phyloP scores from a whole-genome alignment of 805 yeast species.

The Teunomyces aglyptinius region DNA sequence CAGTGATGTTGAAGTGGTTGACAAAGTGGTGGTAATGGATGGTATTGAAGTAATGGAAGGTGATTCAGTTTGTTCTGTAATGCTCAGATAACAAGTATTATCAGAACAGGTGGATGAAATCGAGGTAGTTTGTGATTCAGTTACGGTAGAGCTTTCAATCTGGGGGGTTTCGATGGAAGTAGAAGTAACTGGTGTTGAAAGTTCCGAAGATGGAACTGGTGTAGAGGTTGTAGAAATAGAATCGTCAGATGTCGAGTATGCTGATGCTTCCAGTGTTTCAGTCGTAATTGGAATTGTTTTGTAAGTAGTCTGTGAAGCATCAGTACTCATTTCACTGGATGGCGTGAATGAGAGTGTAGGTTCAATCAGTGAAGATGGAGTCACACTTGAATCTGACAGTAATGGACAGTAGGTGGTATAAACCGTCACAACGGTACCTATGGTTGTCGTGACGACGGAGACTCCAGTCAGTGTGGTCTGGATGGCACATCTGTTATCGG shows the following conservation, averaged over 20 bases:
- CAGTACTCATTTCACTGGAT: background rate
- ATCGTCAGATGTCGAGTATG: no score
- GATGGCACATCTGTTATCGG: constrained; percentile 2
- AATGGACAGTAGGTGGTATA: constrained; percentile 20
- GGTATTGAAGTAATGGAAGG: background rate
- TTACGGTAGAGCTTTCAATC: background rate
- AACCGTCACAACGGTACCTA: constrained; percentile 6
- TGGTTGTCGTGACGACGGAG: constrained; percentile 11
- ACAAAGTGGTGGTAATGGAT: background rate
- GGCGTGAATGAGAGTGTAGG: background rate
- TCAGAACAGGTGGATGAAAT: background rate
- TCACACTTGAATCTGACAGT: constrained; percentile 1
- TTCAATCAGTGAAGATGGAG: background rate
- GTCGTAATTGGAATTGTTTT: background rate
- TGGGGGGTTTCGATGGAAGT: background rate
- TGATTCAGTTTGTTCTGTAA: background rate
- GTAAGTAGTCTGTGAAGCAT: background rate
- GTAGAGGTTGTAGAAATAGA: no score
- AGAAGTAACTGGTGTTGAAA: background rate
- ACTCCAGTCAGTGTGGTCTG: constrained; percentile 6
- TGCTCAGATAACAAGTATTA: background rate
- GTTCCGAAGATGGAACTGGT: background rate
- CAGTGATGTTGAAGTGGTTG: background rate
- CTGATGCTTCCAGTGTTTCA: background rate
- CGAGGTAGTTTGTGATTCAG: background rate